Percentiles rank a stretch among this genome's conserved stretches.
phyloP scores from a whole-genome alignment of 2,329 filamentous ascomycete species.

The Penicillium sp. region DNA sequence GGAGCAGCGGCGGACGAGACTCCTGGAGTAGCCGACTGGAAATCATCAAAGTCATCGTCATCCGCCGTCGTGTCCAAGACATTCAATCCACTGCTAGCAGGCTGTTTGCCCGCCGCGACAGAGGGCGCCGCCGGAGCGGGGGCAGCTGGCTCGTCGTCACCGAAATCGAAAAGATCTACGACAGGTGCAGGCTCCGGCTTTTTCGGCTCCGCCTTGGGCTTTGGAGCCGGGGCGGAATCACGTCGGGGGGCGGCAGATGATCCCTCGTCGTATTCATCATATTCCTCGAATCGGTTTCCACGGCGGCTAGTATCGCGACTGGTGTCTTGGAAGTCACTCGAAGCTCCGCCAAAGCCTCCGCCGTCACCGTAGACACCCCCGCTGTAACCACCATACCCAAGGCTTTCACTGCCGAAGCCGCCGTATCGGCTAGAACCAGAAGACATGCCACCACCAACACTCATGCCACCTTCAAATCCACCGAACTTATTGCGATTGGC shows the following conservation, averaged over 20 bases:
- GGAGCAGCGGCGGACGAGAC: constrained; percentile 28
- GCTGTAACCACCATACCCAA: constrained; percentile 60
- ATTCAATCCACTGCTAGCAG: constrained; percentile 45
- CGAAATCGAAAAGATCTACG: constrained; percentile 83
- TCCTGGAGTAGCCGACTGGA: constrained; percentile 71
- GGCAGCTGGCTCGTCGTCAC: constrained; percentile 62
- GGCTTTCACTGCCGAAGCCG: constrained; percentile 79
- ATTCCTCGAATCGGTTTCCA: constrained; percentile 84
- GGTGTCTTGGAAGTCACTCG: constrained; percentile 59
- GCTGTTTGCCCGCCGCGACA: constrained; percentile 39
- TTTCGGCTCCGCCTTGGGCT: constrained; percentile 46
- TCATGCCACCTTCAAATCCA: constrained; percentile 77
- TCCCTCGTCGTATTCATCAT: constrained; percentile 90
- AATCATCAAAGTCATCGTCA: constrained; percentile 96
- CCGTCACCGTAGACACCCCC: constrained; percentile 61
- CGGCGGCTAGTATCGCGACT: constrained; percentile 39
- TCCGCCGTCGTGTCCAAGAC: constrained; percentile 47
- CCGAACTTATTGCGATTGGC: constrained; percentile 90
- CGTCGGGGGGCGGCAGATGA: constrained; percentile 47
- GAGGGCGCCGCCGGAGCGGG: constrained; percentile 27
- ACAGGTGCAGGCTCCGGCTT: constrained; percentile 66
- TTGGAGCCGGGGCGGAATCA: constrained; percentile 39
- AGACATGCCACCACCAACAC: constrained; percentile 51
- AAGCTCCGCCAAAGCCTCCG: constrained; percentile 19
- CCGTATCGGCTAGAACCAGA: constrained; percentile 64